Evolutionary conservation across 805 yeast genomes (phyloP).

Genomic region (Starmerella etchellsii): DNA sequence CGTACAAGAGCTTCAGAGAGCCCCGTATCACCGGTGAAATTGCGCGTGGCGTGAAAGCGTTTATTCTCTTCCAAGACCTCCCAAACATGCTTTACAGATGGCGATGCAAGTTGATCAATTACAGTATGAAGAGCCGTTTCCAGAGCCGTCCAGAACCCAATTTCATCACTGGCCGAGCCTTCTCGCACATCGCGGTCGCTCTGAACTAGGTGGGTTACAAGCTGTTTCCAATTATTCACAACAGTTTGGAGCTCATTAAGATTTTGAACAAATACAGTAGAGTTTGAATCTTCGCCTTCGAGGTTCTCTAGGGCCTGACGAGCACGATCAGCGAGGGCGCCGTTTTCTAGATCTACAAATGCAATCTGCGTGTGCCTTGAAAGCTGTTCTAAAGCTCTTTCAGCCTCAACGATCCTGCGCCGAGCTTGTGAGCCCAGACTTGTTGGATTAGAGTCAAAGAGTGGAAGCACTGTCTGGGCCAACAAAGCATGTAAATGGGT

Average conservation of each 20-base stretch:
- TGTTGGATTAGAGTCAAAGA: constrained; percentile 36
- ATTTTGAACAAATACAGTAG: constrained; percentile 23
- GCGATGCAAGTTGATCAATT: constrained; percentile 43
- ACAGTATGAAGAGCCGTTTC: constrained; percentile 47
- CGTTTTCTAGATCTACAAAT: constrained; percentile 9
- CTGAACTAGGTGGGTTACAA: constrained; percentile 44
- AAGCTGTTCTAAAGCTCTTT: constrained; percentile 13
- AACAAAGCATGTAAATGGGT: constrained; percentile 43
- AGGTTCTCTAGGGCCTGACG: constrained; percentile 1
- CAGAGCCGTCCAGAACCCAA: constrained; percentile 65
- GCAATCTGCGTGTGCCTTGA: constrained; percentile 11
- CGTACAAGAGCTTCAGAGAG: constrained; percentile 40
- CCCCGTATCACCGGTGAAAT: constrained; percentile 60
- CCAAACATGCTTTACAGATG: constrained; percentile 44
- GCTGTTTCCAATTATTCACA: constrained; percentile 64
- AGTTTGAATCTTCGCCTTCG: background rate
- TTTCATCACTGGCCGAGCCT: constrained; percentile 54
- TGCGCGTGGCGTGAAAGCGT: constrained; percentile 66
- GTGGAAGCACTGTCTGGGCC: constrained; percentile 52
- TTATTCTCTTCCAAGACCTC: constrained; percentile 54
- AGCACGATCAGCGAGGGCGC: constrained; percentile 1
- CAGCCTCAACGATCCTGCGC: constrained; percentile 17
- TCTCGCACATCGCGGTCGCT: constrained; percentile 40
- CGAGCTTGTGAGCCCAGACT: constrained; percentile 9
- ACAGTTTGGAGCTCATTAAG: constrained; percentile 56